Base-by-base conservation (phyloP, 371 early-diverging fungal genomes). In the Mortierella sp. region DNA sequence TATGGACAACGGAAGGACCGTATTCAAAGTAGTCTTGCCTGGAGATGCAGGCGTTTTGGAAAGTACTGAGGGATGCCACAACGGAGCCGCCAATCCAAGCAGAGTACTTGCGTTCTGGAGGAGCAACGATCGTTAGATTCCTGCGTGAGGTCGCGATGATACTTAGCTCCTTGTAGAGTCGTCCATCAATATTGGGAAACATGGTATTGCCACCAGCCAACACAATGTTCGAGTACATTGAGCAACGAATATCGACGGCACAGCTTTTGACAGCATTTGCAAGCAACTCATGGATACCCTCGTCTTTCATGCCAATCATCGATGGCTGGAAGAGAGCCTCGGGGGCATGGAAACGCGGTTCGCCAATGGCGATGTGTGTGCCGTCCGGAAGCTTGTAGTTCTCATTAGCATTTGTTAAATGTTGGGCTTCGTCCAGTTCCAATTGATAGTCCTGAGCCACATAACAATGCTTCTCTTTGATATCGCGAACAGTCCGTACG, bases 61-160 rank as follows among this genome's bases (percentile, higher is more conserved):
- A 89, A 19, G 89, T 88, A 57, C 85, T 85, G 56, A 95, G 83
- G 5, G 92, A 90, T 17, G 96, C 96, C 40, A 97, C 78, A 81
- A 96, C 97, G 27, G 95, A 94, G 2, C 98, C 98, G 63, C 98
- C 98, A 64, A 97, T 96, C 98, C 98, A 98, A 21, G 95, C 96
- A 53, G 94, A 92, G 82, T 95, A 98, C 82, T 96, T 97, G 63
- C 98, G 91, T 80, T 98, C 97, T 41, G 96, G 97, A 27, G 97
- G 97, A 24, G 97, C 97, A 63, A 89, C 93, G 64, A 98, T 95
- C 80, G 95, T 96, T 79, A 98, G 93, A 82, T 97, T 96, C 77
- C 91, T 85, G 76, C 96, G 95, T 60, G 87, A 88, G 60, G 93
- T 81, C 27, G 96, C 93, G 57, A 92, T 80, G 63, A 87, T 86